These are phyloP conservation scores for Acanthamoeba royreba DNA, from an alignment of 208 protist genomes.

Conservation along the genomic window DNA sequence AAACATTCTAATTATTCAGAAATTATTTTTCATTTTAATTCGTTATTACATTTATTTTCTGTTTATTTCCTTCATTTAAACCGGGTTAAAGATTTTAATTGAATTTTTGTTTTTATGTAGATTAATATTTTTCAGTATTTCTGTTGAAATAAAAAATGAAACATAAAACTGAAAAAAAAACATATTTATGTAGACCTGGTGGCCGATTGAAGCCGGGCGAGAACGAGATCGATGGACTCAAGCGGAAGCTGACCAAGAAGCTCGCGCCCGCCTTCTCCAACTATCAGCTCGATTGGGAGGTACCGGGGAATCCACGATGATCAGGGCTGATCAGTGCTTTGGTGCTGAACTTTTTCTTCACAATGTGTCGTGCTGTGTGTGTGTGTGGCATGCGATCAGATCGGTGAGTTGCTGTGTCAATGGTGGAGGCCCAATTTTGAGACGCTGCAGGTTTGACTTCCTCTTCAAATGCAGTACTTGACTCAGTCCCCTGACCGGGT, in stretches of 20 bases:
- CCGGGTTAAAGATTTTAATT: not conserved
- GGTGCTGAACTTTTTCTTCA: not conserved
- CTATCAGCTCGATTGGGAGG: slow-evolving; percentile 53
- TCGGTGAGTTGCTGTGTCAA: slow-evolving; percentile 60
- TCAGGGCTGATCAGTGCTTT: no score
- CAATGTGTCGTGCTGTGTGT: not conserved
- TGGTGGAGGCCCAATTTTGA: slow-evolving; percentile 74
- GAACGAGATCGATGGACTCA: slow-evolving; percentile 66
- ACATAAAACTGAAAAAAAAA: no score
- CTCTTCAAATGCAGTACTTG: no score
- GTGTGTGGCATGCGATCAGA: not conserved
- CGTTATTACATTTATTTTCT: not conserved
- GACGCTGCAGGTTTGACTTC: slow-evolving; percentile 44
- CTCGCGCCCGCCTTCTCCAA: slow-evolving; percentile 40
- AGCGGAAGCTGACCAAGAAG: slow-evolving; percentile 70
- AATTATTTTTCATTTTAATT: not conserved
- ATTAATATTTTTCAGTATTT: no score
- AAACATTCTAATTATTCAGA: not conserved
- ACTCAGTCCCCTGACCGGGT: no score
- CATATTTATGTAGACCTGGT: slow-evolving; percentile 56
- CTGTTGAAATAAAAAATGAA: no score
- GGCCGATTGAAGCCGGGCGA: slow-evolving; percentile 69
- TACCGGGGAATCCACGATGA: no score
- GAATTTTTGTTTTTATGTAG: no score
- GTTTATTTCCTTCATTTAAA: not conserved